phyloP scores from a whole-genome alignment of 306 rosid species.

The Prunus padus region DNA sequence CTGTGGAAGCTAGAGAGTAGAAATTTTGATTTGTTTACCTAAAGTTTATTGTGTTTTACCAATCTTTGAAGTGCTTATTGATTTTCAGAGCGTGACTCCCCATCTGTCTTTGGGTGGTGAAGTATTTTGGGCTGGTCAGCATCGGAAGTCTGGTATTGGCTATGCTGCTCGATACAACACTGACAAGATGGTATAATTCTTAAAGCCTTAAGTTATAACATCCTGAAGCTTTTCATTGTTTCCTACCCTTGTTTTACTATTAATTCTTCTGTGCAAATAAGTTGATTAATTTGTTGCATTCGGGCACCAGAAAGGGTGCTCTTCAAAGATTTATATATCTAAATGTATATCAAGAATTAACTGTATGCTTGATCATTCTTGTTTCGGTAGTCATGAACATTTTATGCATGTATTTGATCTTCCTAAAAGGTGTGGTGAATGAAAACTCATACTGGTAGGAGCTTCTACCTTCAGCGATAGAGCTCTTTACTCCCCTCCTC shows the following conservation, averaged over 20 bases:
- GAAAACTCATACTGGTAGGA: background rate
- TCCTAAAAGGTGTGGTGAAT: background rate
- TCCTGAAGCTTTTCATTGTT: background rate
- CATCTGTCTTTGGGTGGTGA: slow-evolving; percentile 90
- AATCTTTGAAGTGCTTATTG: background rate
- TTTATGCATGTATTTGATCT: background rate
- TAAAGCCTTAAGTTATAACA: slow-evolving; percentile 2
- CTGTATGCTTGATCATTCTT: background rate
- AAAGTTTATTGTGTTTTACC: background rate
- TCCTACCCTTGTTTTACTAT: background rate
- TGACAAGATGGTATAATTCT: slow-evolving; percentile 72
- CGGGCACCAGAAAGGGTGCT: too few species aligned
- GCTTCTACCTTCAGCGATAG: too few species aligned
- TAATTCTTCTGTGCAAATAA: background rate
- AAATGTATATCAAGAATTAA: background rate
- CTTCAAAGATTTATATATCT: background rate
- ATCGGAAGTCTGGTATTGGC: slow-evolving; percentile 92
- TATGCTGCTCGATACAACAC: slow-evolving; percentile 93
- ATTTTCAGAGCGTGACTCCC: slow-evolving; percentile 75
- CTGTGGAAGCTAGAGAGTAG: background rate
- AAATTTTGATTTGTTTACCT: background rate
- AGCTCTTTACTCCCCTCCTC: too few species aligned
- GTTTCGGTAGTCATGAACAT: background rate
- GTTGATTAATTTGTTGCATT: background rate
- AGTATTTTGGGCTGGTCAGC: slow-evolving; percentile 99